A percentile compares a stretch with the other conserved stretches of the same genome.
Evolutionary conservation across 805 yeast species (phyloP).

Genomic region (Candida chauliodis): DNA sequence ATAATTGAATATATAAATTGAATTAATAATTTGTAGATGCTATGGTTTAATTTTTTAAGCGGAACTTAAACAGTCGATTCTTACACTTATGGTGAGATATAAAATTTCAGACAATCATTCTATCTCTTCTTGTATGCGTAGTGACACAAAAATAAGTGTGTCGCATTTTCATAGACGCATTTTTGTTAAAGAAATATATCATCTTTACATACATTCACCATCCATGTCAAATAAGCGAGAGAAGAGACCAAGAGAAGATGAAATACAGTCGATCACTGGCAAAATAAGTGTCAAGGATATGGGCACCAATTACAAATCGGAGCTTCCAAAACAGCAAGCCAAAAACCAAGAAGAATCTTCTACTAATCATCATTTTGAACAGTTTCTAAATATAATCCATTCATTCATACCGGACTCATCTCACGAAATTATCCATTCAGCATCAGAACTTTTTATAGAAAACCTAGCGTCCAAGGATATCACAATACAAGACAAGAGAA

Average conservation of each 20-base stretch:
- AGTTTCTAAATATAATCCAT: conserved; percentile 58
- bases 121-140: too few species aligned
- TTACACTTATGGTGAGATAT: too few species aligned
- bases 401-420: conserved; percentile 67
- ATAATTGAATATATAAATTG: not conserved
- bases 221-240: conserved; percentile 16
- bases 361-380: conserved; percentile 37
- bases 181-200: too few species aligned
- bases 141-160: too few species aligned
- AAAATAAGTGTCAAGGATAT: conserved; percentile 63
- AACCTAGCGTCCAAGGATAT: conserved; percentile 45
- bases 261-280: conserved; percentile 58
- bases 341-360: conserved; percentile 1
- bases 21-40: not conserved
- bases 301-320: conserved; percentile 40
- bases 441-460: conserved; percentile 63
- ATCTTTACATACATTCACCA: not conserved
- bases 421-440: conserved; percentile 66
- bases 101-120: too few species aligned
- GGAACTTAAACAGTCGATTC: too few species aligned
- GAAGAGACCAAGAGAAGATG: conserved; percentile 42
- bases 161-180: too few species aligned
- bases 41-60: too few species aligned
- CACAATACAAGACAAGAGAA: conserved; percentile 42
- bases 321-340: not conserved